These are phyloP conservation scores for Gnomoniopsis smithogilvyi DNA, from an alignment of 2,329 filamentous ascomycete species.

Conservation along the genomic window DNA sequence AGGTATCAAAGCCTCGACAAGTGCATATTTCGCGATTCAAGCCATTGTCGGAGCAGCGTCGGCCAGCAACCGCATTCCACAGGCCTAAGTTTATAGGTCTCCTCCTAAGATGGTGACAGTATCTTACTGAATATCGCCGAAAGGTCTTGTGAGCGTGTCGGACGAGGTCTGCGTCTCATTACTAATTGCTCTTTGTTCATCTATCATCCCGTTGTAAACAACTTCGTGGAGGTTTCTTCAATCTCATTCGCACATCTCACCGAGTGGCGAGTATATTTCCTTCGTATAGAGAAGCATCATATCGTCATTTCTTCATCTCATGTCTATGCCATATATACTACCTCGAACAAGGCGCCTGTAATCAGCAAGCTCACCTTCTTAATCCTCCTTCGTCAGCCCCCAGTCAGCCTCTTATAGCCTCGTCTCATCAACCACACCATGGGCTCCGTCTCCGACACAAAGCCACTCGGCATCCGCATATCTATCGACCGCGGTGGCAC, in stretches of 20 bases:
- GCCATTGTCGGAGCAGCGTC: not conserved
- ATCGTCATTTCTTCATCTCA: not conserved
- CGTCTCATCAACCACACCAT: not conserved
- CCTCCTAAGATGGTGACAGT: not conserved
- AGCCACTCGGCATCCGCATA: slow-evolving; percentile 13
- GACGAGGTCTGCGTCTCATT: not conserved
- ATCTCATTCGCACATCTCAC: not conserved
- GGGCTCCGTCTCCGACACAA: slow-evolving; percentile 3
- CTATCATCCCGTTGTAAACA: not conserved
- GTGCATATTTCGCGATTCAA: not conserved
- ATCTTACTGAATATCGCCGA: not conserved
- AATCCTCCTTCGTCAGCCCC: not conserved
- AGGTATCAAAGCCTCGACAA: not conserved
- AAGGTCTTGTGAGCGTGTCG: not conserved
- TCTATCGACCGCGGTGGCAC: slow-evolving; percentile 55
- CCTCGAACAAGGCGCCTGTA: not conserved
- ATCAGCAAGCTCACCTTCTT: not conserved
- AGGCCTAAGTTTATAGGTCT: not conserved
- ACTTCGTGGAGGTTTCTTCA: not conserved
- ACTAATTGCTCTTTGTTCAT: not conserved
- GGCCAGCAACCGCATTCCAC: not conserved
- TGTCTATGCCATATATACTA: not conserved
- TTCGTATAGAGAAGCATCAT: not conserved
- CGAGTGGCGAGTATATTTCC: not conserved
- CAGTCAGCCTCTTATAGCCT: not conserved